These are phyloP conservation scores for Colletotrichum sp. DNA, from an alignment of 2,329 filamentous ascomycete genomes.

Conservation along the genomic window DNA sequence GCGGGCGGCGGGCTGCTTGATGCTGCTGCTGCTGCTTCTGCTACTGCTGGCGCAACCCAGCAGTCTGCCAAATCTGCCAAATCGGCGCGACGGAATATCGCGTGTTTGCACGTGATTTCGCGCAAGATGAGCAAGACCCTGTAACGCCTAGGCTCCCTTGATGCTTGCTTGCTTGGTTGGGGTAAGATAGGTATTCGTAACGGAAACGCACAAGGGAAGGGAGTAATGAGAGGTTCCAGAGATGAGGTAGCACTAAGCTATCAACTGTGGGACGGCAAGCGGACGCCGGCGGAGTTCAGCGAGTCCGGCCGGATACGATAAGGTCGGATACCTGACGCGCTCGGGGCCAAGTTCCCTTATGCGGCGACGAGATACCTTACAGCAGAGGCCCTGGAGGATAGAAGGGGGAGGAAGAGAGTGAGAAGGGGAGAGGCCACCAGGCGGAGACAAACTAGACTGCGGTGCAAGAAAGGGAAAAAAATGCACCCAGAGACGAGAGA, in stretches of 20 bases:
- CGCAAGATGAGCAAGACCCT: background rate
- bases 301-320: background rate
- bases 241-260: background rate
- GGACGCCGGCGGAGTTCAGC: background rate
- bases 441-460: background rate
- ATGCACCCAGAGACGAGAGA: background rate
- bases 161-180: background rate
- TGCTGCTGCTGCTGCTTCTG: background rate
- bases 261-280: background rate
- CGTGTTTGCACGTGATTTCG: constrained; percentile 16
- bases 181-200: background rate
- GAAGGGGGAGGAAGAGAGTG: background rate
- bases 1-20: background rate
- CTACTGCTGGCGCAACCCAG: background rate
- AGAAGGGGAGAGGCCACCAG: background rate
- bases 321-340: background rate
- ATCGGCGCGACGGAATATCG: constrained; percentile 1
- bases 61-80: background rate
- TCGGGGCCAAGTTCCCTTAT: background rate
- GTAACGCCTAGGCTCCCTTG: background rate
- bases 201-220: background rate
- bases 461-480: background rate
- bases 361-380: background rate
- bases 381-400: background rate
- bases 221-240: background rate